phyloP scores from a whole-genome alignment of 495 filamentous ascomycete species.

The Penicillium cosmopolitanum region DNA sequence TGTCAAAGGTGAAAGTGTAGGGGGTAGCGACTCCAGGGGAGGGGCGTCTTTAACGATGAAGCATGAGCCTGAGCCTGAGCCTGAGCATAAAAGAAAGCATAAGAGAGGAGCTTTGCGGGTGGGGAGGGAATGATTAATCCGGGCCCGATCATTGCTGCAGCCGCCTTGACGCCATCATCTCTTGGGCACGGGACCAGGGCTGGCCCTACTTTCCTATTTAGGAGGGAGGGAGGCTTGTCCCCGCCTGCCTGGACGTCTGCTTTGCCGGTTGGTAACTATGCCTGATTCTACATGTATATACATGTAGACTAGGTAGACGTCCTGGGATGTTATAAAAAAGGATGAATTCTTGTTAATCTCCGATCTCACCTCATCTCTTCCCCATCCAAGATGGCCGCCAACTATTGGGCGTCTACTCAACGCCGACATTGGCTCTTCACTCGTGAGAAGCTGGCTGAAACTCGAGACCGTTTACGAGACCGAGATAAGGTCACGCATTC shows the following conservation, averaged over 20 bases:
- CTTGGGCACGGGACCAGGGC: slow-evolving; percentile 40
- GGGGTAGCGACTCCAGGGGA: neutral
- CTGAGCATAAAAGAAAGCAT: slow-evolving; percentile 9
- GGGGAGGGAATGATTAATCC: slow-evolving; percentile 37
- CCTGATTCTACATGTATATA: slow-evolving; percentile 3
- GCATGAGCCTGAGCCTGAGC: too few relatives aligned
- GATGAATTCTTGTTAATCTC: slow-evolving; percentile 3
- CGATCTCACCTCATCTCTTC: neutral
- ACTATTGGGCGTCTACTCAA: slow-evolving; percentile 96
- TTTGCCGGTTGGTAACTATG: neutral
- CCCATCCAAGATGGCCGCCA: slow-evolving; percentile 75
- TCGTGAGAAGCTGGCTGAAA: slow-evolving; percentile 71
- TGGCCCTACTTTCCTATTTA: slow-evolving; percentile 43
- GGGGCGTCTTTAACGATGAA: slow-evolving; percentile 2
- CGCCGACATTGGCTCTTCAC: slow-evolving; percentile 88
- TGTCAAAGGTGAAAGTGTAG: neutral
- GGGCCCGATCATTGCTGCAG: slow-evolving; percentile 44
- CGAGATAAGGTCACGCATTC: slow-evolving; percentile 70
- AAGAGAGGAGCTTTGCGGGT: slow-evolving; percentile 13
- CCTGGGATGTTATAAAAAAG: neutral
- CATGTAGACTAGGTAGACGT: too few relatives aligned
- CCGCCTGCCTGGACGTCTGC: slow-evolving; percentile 1
- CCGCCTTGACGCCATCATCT: slow-evolving; percentile 38
- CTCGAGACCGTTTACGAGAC: slow-evolving; percentile 73
- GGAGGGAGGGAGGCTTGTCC: slow-evolving; percentile 14